Base-by-base conservation (phyloP, 306 rosid genomes). In the Inga laurina region DNA sequence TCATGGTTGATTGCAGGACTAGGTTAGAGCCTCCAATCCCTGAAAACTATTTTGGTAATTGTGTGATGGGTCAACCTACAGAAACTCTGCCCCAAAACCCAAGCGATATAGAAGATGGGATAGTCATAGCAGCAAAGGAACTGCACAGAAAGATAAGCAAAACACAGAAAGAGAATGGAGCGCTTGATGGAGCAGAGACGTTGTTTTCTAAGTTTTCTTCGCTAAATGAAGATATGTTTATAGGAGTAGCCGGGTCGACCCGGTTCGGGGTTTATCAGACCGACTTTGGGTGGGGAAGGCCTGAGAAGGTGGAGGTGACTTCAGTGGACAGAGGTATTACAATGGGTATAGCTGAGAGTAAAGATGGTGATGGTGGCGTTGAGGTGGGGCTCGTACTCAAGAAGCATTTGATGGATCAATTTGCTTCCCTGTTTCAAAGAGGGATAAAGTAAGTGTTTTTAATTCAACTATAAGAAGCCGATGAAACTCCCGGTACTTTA, bases 221-320 rank as follows among this genome's bases (percentile, higher is more conserved):
- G 19, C 0, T 12, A 7, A 54, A 81, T 22, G 4, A 52, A n/a
- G 1, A 8, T 22, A 3, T 8, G 10, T 9, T 1, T 0, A 3
- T 87, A 0, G 78, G 87, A 27, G 72, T 84, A 3, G 90, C 91
- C 0, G 94, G 92, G 56, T 62, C 34, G 18, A 62, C 15, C 68
- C 68, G 68, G 18, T 27, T 62, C 12, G 37, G 68, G 16, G 15
- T 22, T 22, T 62, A 22, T 27, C 16, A 37, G 41, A 6, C 1
- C 8, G 68, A 11, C 35, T 62, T 62, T 62, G 68, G 68, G 0
- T 62, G 68, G 68, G 16, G 68, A 62, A 62, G 16, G 16, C 68
- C 68, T 10, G 68, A 62, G 35, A 62, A 62, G 18, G 35, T 62
- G 68, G 68, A 62, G 68, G 12, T 62, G 3, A 24, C 64, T 0